Conservation (phyloP, 2,329 filamentous ascomycete genomes). For the Dendryphion nanum region DNA sequence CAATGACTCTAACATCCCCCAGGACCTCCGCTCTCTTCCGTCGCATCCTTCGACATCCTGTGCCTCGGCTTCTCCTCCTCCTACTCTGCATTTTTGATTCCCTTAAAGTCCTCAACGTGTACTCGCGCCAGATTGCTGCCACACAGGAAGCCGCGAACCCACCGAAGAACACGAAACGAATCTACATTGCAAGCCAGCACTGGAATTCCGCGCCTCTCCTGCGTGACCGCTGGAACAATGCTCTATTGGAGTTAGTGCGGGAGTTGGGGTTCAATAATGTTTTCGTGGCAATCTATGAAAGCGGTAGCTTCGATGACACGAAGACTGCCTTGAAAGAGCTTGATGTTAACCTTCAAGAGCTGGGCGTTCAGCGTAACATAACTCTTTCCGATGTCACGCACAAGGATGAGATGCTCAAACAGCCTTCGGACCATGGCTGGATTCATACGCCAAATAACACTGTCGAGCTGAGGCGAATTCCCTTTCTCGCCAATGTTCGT, state of each 20-base stretch:
- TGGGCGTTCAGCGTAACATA: slow-evolving; percentile 56
- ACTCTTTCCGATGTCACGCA: slow-evolving; percentile 57
- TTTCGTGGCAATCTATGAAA: slow-evolving; percentile 67
- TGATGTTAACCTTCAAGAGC: slow-evolving; percentile 51
- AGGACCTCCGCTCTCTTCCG: slow-evolving; percentile 15
- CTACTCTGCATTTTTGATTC: slow-evolving; percentile 21
- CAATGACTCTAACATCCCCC: slow-evolving; percentile 10
- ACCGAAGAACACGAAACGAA: slow-evolving; percentile 28
- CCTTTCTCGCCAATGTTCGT: slow-evolving; percentile 63
- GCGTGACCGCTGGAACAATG: slow-evolving; percentile 61
- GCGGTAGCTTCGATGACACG: slow-evolving; percentile 67
- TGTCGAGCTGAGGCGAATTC: slow-evolving; percentile 63
- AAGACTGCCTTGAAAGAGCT: slow-evolving; percentile 61
- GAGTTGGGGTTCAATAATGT: slow-evolving; percentile 63
- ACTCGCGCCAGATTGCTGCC: slow-evolving; percentile 15
- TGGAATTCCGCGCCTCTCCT: slow-evolving; percentile 66
- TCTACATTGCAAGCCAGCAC: slow-evolving; percentile 69
- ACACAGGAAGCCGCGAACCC: slow-evolving; percentile 9
- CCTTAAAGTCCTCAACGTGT: slow-evolving; percentile 17
- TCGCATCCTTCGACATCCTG: slow-evolving; percentile 17
- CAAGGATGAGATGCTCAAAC: slow-evolving; percentile 32
- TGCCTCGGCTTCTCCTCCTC: slow-evolving; percentile 16
- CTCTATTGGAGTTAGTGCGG: slow-evolving; percentile 57
- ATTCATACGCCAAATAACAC: slow-evolving; percentile 51
- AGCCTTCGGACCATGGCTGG: slow-evolving; percentile 53